Percentiles rank a stretch among this genome's conserved stretches.
Evolutionary conservation across 1,284 basidiomycete genomes (phyloP).

Genomic region (Ceratobasidium sp.): DNA sequence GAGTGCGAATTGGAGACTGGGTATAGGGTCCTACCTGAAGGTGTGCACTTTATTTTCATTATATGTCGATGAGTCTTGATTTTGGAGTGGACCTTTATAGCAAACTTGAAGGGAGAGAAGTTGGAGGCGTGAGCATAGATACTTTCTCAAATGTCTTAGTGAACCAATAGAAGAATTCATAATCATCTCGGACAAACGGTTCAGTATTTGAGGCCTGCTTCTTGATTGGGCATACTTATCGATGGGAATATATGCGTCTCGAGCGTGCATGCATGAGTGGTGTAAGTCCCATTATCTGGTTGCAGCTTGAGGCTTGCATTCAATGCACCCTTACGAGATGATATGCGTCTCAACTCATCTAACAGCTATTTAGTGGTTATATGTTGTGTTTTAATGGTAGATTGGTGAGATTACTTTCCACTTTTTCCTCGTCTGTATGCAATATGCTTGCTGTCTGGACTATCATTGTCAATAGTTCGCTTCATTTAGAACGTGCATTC

Average conservation of each 20-base stretch:
- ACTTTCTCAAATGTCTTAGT: neutral
- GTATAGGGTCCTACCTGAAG: conserved; percentile 82
- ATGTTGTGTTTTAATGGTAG: too few relatives aligned
- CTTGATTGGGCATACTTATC: neutral
- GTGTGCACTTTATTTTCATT: conserved; percentile 62
- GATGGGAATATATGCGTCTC: neutral
- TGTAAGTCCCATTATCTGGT: neutral
- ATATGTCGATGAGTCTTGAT: too few relatives aligned
- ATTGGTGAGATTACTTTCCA: too few relatives aligned
- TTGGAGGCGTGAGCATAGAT: conserved; percentile 61
- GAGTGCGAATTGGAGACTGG: conserved; percentile 92
- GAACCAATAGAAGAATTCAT: neutral
- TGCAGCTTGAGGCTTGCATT: neutral
- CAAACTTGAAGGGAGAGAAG: conserved; percentile 74
- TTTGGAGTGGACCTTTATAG: conserved; percentile 55
- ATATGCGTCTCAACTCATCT: too few relatives aligned
- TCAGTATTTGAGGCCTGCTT: too few relatives aligned
- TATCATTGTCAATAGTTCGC: too few relatives aligned
- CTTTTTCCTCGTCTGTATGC: too few relatives aligned
- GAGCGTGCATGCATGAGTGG: neutral
- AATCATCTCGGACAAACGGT: too few relatives aligned
- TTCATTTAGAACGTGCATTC: too few relatives aligned
- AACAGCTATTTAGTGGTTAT: too few relatives aligned
- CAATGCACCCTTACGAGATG: too few relatives aligned
- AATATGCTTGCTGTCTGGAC: too few relatives aligned